Conservation (phyloP, 768 basidiomycete genomes). For the Russula ochroleuca region DNA sequence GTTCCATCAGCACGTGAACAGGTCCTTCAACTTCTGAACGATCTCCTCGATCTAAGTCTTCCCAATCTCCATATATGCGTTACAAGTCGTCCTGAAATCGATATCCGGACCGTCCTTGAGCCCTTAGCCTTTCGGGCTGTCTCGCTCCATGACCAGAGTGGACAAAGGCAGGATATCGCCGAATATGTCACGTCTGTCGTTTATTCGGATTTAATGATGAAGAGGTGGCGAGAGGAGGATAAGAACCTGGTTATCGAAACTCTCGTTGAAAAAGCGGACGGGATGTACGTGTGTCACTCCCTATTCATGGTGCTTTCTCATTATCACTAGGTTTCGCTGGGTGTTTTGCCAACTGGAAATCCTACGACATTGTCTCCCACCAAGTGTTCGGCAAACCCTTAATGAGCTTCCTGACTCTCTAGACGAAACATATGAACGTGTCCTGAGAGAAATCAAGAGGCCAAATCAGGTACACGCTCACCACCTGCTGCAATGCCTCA, state of each 20-base stretch:
- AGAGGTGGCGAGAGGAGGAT: not conserved
- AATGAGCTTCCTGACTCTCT: not conserved
- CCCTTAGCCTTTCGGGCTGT: not conserved
- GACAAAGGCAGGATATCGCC: not conserved
- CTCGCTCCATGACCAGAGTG: not conserved
- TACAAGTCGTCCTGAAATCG: not conserved
- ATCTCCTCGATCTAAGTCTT: not conserved
- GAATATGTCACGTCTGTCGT: not conserved
- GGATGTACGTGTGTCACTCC: not conserved
- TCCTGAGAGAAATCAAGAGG: not conserved
- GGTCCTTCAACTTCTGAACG: not conserved
- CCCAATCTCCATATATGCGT: not conserved
- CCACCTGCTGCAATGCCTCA: not conserved
- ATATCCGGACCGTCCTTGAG: not conserved
- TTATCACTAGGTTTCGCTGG: not conserved
- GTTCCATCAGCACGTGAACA: not conserved
- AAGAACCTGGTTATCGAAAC: not conserved
- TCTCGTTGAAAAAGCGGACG: not conserved
- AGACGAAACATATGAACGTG: not conserved
- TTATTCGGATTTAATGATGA: not conserved
- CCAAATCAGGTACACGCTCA: not conserved
- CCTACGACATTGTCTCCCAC: not conserved
- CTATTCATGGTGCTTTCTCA: not conserved
- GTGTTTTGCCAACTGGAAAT: not conserved
- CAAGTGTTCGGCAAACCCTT: not conserved